phyloP scores from a whole-genome alignment of 345 rosid species.

The Mallotus nudiflorus region DNA sequence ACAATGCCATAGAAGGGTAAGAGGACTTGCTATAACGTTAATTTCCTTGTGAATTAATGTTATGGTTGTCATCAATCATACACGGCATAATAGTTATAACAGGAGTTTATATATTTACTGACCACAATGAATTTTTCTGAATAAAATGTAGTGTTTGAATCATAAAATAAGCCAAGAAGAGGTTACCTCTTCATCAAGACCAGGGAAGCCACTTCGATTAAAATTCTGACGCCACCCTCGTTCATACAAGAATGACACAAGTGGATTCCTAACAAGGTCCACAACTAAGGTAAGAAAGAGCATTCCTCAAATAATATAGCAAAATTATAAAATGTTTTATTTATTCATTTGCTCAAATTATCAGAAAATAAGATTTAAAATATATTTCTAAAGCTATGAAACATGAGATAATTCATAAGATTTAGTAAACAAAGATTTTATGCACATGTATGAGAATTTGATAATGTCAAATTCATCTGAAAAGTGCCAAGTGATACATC shows the following conservation, averaged over 20 bases:
- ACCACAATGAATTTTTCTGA: too few relatives aligned
- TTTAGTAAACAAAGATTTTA: background rate
- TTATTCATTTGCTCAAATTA: too few relatives aligned
- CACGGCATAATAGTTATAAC: background rate
- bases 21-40: background rate
- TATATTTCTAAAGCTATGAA: background rate
- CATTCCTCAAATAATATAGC: background rate
- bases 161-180: conserved; percentile 14
- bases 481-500: background rate
- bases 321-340: background rate
- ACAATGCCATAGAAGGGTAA: background rate
- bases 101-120: background rate
- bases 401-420: background rate
- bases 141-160: too few relatives aligned
- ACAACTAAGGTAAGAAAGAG: conserved; percentile 1
- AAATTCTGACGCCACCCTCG: conserved; percentile 96
- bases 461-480: background rate
- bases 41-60: too few relatives aligned
- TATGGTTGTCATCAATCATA: background rate
- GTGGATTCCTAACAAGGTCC: conserved; percentile 67
- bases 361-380: background rate
- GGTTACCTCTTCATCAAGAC: conserved; percentile 87
- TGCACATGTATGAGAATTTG: background rate
- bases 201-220: conserved; percentile 79
- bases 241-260: conserved; percentile 89